These are phyloP conservation scores for Epichloe elymi DNA, from an alignment of 2,329 filamentous ascomycete genomes.

Conservation along the genomic window DNA sequence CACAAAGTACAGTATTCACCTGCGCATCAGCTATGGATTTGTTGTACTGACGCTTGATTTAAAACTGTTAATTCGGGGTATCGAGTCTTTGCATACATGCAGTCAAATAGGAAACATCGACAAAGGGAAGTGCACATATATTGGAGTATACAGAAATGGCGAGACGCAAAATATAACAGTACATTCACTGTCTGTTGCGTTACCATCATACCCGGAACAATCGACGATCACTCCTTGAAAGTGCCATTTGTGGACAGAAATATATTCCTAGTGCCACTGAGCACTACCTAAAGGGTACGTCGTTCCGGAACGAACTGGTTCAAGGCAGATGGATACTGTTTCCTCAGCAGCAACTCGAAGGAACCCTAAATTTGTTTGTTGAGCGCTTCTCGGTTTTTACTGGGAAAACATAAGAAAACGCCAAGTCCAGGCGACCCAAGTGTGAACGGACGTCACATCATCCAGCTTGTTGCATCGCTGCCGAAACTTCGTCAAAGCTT, in stretches of 20 bases:
- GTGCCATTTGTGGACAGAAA: not conserved
- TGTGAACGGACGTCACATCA: conserved; percentile 19
- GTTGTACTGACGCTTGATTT: too few relatives aligned
- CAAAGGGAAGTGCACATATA: not conserved
- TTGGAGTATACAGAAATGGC: not conserved
- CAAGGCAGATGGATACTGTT: conserved; percentile 13
- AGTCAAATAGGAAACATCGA: not conserved
- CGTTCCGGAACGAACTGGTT: not conserved
- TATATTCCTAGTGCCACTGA: not conserved
- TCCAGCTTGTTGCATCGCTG: conserved; percentile 63
- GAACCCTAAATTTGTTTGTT: conserved; percentile 48
- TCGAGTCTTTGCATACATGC: not conserved
- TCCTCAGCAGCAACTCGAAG: too few relatives aligned
- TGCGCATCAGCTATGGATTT: not conserved
- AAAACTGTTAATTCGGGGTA: too few relatives aligned
- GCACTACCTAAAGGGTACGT: not conserved
- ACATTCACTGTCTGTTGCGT: not conserved
- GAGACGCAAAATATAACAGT: not conserved
- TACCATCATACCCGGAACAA: not conserved
- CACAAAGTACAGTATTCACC: not conserved
- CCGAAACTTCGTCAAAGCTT: conserved; percentile 20
- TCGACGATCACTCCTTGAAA: not conserved
- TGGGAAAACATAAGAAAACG: conserved; percentile 73
- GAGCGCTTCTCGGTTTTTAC: conserved; percentile 58
- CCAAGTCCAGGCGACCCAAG: conserved; percentile 53